A percentile compares a stretch with the other conserved stretches of the same genome.
These are phyloP conservation scores for Effrenium voratum DNA, from an alignment of 73 alveolate genomes.

Conservation along the genomic window DNA sequence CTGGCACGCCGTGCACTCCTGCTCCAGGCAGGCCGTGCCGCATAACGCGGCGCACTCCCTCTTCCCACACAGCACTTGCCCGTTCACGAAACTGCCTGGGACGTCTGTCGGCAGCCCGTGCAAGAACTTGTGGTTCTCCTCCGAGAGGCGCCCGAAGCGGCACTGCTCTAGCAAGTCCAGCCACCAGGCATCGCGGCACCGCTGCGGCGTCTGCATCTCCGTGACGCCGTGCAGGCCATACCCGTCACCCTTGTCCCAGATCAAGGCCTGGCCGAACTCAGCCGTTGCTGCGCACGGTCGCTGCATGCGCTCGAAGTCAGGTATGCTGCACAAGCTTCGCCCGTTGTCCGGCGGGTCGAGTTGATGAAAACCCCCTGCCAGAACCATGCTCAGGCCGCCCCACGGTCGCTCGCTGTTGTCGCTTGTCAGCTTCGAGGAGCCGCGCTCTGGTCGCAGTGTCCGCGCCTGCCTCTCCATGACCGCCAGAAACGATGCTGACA, in stretches of 20 bases:
- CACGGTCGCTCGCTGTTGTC: background rate
- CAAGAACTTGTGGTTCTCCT: background rate
- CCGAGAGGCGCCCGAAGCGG: background rate
- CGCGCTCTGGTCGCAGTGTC: background rate
- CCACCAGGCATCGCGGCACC: conserved; percentile 3
- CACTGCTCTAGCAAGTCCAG: background rate
- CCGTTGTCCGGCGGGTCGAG: conserved; percentile 28
- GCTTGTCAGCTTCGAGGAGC: background rate
- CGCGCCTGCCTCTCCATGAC: background rate
- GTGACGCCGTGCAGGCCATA: background rate
- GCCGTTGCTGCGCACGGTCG: background rate
- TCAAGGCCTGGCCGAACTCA: background rate
- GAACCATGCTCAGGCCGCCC: background rate
- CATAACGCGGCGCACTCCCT: background rate
- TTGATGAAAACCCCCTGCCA: background rate
- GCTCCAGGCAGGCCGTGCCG: background rate
- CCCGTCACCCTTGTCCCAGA: background rate
- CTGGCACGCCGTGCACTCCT: background rate
- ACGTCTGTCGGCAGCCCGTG: background rate
- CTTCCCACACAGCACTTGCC: background rate
- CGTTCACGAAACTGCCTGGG: background rate
- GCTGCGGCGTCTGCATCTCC: background rate
- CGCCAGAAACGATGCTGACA: background rate
- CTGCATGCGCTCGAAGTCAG: background rate
- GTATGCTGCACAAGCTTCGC: background rate